Percentiles rank a stretch among this genome's conserved stretches.
phyloP scores from a whole-genome alignment of 129 eudicot genomes.

The Kitagawia praeruptora region DNA sequence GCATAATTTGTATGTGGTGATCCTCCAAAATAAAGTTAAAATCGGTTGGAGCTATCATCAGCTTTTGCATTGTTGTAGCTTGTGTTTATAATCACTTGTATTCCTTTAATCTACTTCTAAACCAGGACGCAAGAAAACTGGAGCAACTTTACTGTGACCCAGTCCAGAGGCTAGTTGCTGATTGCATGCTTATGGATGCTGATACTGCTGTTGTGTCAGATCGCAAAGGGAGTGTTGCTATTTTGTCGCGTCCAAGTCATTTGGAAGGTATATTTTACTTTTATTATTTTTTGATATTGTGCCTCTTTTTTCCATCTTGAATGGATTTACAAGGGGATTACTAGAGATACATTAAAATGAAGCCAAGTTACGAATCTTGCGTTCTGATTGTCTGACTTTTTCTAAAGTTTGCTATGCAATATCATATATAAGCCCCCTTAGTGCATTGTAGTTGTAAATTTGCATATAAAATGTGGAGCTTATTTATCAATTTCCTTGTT shows the following conservation, averaged over 20 bases:
- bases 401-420: background rate
- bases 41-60: background rate
- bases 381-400: background rate
- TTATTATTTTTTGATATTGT: background rate
- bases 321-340: background rate
- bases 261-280: conserved; percentile 40
- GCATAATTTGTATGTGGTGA: background rate
- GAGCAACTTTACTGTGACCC: conserved; percentile 91
- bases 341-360: background rate
- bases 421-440: background rate
- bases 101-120: conserved; percentile 6
- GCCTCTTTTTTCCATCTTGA: background rate
- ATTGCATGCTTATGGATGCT: conserved; percentile 74
- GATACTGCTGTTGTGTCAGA: conserved; percentile 87
- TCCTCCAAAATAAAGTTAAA: background rate
- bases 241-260: conserved; percentile 61
- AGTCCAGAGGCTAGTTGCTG: conserved; percentile 85
- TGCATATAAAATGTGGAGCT: background rate
- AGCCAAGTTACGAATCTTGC: background rate
- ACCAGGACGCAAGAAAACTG: conserved; percentile 72
- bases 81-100: background rate
- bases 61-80: background rate
- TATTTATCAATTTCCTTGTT: background rate
- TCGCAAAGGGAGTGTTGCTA: conserved; percentile 76
- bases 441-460: background rate